Conservation (phyloP, 306 rosid genomes). For the Sesbania bispinosa region DNA sequence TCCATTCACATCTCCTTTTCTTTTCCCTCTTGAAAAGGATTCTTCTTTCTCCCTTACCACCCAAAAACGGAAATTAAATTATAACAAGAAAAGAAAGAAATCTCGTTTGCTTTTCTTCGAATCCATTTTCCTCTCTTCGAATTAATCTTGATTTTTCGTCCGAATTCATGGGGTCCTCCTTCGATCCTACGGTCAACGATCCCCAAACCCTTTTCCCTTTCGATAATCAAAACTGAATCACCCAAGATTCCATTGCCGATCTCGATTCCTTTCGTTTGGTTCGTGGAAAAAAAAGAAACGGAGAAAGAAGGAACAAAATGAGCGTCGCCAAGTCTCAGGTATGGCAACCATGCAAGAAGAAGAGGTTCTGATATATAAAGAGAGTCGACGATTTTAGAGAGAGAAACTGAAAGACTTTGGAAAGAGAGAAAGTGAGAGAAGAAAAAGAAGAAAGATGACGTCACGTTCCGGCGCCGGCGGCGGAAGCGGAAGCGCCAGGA, state of each 20-base stretch:
- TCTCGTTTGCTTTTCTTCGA: no score
- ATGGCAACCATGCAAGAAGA: conserved; percentile 98
- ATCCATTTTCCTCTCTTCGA: no score
- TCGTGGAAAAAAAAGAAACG: background rate
- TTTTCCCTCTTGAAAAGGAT: no score
- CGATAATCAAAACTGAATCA: background rate
- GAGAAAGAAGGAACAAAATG: conserved; percentile 39
- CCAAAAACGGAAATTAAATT: no score
- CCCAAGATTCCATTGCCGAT: background rate
- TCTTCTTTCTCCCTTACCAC: no score
- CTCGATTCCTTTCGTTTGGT: background rate
- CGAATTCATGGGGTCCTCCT: conserved; percentile 25
- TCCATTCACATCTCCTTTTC: no score
- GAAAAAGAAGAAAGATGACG: conserved; percentile 32
- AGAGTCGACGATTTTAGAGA: background rate
- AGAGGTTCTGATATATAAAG: conserved; percentile 46
- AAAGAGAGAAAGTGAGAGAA: background rate
- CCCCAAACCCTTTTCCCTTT: background rate
- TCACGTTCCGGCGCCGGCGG: conserved; percentile 28
- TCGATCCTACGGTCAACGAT: conserved; percentile 25
- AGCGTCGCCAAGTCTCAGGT: conserved; percentile 69
- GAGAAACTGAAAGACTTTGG: background rate
- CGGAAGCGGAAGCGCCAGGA: conserved; percentile 1
- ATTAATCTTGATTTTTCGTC: no score
- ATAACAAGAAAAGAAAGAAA: background rate